phyloP scores from a whole-genome alignment of 2,329 filamentous ascomycete species.

The Sphaerulina vaccinii region DNA sequence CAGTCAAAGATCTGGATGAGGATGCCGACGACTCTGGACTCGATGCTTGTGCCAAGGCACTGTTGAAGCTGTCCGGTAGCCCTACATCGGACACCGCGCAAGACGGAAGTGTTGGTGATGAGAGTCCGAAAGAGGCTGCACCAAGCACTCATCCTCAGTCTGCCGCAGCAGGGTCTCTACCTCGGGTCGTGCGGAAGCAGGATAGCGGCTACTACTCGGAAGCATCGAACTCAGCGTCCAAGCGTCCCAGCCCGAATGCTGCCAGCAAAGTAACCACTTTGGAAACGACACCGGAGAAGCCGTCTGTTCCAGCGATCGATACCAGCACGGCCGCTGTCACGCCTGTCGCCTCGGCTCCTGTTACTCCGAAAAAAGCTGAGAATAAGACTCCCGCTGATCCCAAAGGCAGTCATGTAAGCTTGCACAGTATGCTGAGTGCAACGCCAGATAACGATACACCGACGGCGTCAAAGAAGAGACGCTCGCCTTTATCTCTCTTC shows the following conservation, averaged over 20 bases:
- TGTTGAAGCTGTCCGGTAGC: conserved; percentile 23
- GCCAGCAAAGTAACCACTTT: not conserved
- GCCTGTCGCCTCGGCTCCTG: not conserved
- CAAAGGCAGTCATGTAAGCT: not conserved
- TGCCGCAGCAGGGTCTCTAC: not conserved
- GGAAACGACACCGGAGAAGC: conserved; percentile 10
- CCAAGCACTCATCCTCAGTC: not conserved
- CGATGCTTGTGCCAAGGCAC: conserved; percentile 29
- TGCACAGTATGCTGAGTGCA: not conserved
- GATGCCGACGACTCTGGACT: conserved; percentile 10
- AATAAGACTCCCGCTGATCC: not conserved
- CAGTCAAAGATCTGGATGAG: conserved; percentile 27
- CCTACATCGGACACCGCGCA: not conserved
- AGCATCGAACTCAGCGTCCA: conserved; percentile 17
- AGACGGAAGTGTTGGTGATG: not conserved
- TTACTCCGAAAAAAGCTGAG: not conserved
- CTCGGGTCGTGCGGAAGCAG: conserved; percentile 22
- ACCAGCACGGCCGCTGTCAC: not conserved
- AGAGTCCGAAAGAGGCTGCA: conserved; percentile 10
- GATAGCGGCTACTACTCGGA: conserved; percentile 41
- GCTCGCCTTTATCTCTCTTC: conserved; percentile 18
- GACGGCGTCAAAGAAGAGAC: conserved; percentile 3
- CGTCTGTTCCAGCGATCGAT: not conserved
- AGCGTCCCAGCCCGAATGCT: not conserved
- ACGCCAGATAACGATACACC: not conserved